These are phyloP conservation scores for Echeveria elegans DNA, from an alignment of 164 flowering plant species.

Conservation along the genomic window DNA sequence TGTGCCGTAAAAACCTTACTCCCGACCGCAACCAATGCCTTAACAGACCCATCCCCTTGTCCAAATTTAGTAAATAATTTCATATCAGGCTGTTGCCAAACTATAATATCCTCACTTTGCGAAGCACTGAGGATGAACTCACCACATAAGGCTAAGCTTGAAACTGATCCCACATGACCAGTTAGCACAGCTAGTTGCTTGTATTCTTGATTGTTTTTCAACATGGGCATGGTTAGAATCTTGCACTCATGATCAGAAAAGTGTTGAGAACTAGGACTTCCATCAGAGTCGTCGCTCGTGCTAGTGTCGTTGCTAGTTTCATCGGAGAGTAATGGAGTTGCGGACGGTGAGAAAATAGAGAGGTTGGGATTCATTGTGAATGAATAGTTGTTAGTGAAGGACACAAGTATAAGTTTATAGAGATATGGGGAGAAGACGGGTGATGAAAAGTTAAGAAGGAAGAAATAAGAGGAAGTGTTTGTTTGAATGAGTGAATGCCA, in stretches of 20 bases:
- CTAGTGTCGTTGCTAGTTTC: background rate
- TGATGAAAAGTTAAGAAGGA: slow-evolving; percentile 3
- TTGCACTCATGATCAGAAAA: background rate
- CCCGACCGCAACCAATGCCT: slow-evolving; percentile 64
- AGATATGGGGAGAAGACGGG: background rate
- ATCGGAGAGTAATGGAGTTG: slow-evolving; percentile 3
- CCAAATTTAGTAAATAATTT: slow-evolving; percentile 74
- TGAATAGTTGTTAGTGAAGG: background rate
- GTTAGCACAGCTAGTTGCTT: slow-evolving; percentile 47
- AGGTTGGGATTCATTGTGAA: background rate
- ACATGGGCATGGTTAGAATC: background rate
- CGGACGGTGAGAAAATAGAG: background rate
- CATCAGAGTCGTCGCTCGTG: background rate
- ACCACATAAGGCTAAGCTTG: slow-evolving; percentile 83
- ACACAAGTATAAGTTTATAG: background rate
- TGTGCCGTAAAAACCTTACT: slow-evolving; percentile 87
- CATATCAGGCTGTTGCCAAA: slow-evolving; percentile 96
- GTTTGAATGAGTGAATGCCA: slow-evolving; percentile 1
- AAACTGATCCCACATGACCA: slow-evolving; percentile 72
- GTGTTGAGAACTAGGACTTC: background rate
- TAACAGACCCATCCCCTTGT: slow-evolving; percentile 80
- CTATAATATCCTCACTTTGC: slow-evolving; percentile 84
- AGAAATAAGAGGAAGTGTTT: background rate
- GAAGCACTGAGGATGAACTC: slow-evolving; percentile 91
- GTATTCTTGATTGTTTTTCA: background rate